Evolutionary conservation across 768 basidiomycete genomes (phyloP).

Genomic region (Russula foetens): DNA sequence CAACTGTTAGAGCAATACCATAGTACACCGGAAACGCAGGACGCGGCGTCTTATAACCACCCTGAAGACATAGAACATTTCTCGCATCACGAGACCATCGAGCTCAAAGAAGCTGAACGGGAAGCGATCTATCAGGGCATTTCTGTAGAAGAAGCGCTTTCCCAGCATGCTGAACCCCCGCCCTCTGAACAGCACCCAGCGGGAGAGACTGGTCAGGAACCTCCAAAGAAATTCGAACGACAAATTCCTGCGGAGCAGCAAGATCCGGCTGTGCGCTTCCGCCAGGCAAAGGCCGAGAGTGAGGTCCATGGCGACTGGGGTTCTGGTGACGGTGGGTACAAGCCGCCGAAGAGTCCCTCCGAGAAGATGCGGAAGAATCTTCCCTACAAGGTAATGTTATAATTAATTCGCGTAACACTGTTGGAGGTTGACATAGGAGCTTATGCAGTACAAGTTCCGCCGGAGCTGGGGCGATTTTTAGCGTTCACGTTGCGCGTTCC

Average conservation of each 20-base stretch:
- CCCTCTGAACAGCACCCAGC: neutral
- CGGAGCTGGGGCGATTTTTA: slow-evolving; percentile 74
- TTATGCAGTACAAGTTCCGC: slow-evolving; percentile 84
- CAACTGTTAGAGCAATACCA: slow-evolving; percentile 69
- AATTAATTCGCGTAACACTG: neutral
- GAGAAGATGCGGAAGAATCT: slow-evolving; percentile 80
- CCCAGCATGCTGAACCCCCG: slow-evolving; percentile 32
- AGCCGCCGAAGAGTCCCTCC: slow-evolving; percentile 56
- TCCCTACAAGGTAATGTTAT: slow-evolving; percentile 74
- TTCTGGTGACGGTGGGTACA: slow-evolving; percentile 59
- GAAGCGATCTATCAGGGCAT: slow-evolving; percentile 84
- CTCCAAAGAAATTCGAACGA: slow-evolving; percentile 38
- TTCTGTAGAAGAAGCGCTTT: slow-evolving; percentile 59
- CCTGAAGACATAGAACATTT: slow-evolving; percentile 94
- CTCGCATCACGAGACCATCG: slow-evolving; percentile 78
- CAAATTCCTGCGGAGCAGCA: slow-evolving; percentile 57
- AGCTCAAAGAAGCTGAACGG: slow-evolving; percentile 71
- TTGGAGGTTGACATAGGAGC: slow-evolving; percentile 45
- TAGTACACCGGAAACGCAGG: slow-evolving; percentile 94
- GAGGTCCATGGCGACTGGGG: slow-evolving; percentile 62
- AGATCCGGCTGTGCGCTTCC: slow-evolving; percentile 57
- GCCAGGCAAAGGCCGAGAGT: slow-evolving; percentile 44
- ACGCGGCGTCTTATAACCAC: slow-evolving; percentile 89
- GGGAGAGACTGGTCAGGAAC: slow-evolving; percentile 16
- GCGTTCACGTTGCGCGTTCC: no score